Conservation (phyloP, 2,329 filamentous ascomycete species). For the Neospermospora avenae region DNA sequence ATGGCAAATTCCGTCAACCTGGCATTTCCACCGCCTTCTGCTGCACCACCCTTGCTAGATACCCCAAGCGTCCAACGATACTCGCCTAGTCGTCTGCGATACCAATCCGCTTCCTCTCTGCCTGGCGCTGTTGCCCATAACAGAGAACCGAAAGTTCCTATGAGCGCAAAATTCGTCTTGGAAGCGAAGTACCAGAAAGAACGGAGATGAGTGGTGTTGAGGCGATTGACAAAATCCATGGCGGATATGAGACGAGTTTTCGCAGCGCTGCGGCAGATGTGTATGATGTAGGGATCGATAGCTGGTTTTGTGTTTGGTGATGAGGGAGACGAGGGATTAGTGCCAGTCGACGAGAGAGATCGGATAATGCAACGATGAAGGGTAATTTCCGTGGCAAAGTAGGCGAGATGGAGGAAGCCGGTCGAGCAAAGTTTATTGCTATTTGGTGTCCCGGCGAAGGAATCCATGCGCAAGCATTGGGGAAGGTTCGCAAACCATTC, state of each 20-base stretch:
- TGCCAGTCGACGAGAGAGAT: constrained; percentile 57
- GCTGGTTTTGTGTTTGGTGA: constrained; percentile 38
- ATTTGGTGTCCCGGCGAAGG: constrained; percentile 41
- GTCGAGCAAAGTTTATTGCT: constrained; percentile 53
- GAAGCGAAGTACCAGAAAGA: constrained; percentile 91
- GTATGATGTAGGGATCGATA: constrained; percentile 76
- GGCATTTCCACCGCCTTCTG: constrained; percentile 45
- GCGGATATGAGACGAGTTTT: constrained; percentile 92
- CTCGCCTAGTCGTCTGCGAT: constrained; percentile 77
- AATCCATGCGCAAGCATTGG: constrained; percentile 63
- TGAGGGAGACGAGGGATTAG: constrained; percentile 39
- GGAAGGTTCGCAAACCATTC: constrained; percentile 74
- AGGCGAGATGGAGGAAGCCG: constrained; percentile 83
- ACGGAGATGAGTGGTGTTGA: constrained; percentile 81
- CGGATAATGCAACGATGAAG: constrained; percentile 89
- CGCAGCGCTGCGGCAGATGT: constrained; percentile 89
- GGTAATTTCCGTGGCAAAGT: constrained; percentile 92
- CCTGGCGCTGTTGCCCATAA: constrained; percentile 87
- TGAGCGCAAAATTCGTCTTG: constrained; percentile 88
- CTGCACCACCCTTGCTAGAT: constrained; percentile 57
- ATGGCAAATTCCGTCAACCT: constrained; percentile 68
- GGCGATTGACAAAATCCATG: constrained; percentile 95
- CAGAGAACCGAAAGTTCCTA: constrained; percentile 88
- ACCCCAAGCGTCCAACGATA: constrained; percentile 94
- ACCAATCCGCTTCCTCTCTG: constrained; percentile 88